phyloP scores from a whole-genome alignment of 768 basidiomycete genomes.

The Cyclocybe aegerita region DNA sequence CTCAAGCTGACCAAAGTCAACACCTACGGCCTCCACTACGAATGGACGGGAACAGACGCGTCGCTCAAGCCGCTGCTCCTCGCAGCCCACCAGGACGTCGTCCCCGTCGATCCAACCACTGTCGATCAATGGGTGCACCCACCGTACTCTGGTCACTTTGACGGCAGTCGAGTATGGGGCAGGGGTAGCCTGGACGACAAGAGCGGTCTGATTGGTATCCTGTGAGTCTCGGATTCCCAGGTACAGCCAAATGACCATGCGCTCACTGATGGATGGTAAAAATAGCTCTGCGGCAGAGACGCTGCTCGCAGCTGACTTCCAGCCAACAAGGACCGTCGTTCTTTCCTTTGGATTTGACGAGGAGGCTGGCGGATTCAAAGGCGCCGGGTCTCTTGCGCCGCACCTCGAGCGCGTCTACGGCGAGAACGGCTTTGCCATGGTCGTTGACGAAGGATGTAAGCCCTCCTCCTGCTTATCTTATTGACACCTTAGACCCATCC shows the following conservation, averaged over 20 bases:
- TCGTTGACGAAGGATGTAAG: slow-evolving; percentile 88
- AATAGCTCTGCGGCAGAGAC: slow-evolving; percentile 56
- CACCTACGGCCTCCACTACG: slow-evolving; percentile 71
- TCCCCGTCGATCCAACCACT: slow-evolving; percentile 61
- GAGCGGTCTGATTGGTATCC: slow-evolving; percentile 64
- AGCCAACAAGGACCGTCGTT: slow-evolving; percentile 62
- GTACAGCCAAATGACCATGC: too few species aligned
- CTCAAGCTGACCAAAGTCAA: slow-evolving; percentile 70
- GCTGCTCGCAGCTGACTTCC: slow-evolving; percentile 59
- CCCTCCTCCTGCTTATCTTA: slow-evolving; percentile 1
- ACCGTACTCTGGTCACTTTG: slow-evolving; percentile 63
- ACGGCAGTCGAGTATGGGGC: slow-evolving; percentile 70
- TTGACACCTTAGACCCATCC: slow-evolving; percentile 1
- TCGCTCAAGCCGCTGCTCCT: slow-evolving; percentile 69
- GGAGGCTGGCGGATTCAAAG: slow-evolving; percentile 59
- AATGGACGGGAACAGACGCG: slow-evolving; percentile 65
- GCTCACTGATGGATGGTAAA: slow-evolving; percentile 23
- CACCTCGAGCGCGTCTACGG: slow-evolving; percentile 65
- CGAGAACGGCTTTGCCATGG: slow-evolving; percentile 65
- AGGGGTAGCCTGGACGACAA: slow-evolving; percentile 78
- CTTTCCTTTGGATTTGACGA: slow-evolving; percentile 78
- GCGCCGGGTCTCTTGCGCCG: slow-evolving; percentile 47
- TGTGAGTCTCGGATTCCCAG: slow-evolving; percentile 35
- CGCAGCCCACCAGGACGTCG: slow-evolving; percentile 74
- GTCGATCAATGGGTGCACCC: slow-evolving; percentile 58